A percentile compares a stretch with the other conserved stretches of the same genome.
Evolutionary conservation across 345 rosid genomes (phyloP).

Genomic region (Cardamine occulta): DNA sequence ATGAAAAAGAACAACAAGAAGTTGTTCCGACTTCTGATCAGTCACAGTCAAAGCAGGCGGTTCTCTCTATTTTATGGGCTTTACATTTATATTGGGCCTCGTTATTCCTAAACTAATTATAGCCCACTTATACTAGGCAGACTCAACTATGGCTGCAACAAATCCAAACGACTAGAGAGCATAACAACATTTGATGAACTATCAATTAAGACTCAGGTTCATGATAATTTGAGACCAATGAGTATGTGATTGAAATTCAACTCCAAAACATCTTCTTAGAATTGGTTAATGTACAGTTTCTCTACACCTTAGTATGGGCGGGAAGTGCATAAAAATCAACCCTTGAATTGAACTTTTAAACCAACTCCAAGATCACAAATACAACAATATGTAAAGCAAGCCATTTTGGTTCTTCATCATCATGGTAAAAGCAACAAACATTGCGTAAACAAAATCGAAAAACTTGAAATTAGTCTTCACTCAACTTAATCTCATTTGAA

Average conservation of each 20-base stretch:
- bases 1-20: background rate
- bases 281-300: background rate
- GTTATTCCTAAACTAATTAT: background rate
- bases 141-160: background rate
- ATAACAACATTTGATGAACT: background rate
- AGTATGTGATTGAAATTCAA: background rate
- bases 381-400: background rate
- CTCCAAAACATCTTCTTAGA: background rate
- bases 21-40: background rate
- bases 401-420: background rate
- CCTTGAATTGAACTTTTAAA: background rate
- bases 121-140: background rate
- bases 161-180: background rate
- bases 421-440: background rate
- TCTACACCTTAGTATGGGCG: background rate
- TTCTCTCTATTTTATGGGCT: constrained; percentile 15
- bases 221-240: background rate
- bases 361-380: background rate
- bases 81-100: constrained; percentile 1
- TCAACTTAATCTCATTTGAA: background rate
- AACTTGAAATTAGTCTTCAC: background rate
- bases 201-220: background rate
- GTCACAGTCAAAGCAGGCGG: constrained; percentile 16
- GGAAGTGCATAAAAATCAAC: background rate
- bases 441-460: background rate